Conservation (phyloP, 345 rosid genomes). For the Euphorbia pulcherrima region DNA sequence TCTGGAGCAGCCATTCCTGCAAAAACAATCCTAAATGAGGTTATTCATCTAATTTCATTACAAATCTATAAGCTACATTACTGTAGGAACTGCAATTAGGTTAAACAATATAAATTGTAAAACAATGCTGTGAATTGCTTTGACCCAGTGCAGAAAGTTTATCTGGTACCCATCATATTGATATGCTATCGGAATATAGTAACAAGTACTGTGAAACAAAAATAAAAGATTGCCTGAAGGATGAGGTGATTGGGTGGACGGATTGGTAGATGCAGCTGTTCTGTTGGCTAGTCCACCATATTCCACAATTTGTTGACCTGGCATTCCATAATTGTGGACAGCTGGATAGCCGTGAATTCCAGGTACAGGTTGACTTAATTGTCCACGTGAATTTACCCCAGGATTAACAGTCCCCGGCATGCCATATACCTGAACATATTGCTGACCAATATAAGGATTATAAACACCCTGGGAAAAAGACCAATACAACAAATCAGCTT, state of each 20-base stretch:
- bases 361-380: slow-evolving; percentile 58
- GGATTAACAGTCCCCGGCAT: slow-evolving; percentile 60
- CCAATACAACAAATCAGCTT: too few species aligned
- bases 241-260: slow-evolving; percentile 66
- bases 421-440: slow-evolving; percentile 79
- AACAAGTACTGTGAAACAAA: background rate
- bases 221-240: slow-evolving; percentile 46
- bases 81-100: too few species aligned
- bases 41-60: background rate
- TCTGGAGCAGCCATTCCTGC: slow-evolving; percentile 47
- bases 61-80: too few species aligned
- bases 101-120: too few species aligned
- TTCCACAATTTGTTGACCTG: slow-evolving; percentile 69
- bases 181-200: too few species aligned
- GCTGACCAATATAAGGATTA: slow-evolving; percentile 72
- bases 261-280: slow-evolving; percentile 55
- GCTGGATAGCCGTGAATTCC: slow-evolving; percentile 66
- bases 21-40: slow-evolving; percentile 6
- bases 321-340: slow-evolving; percentile 65
- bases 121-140: too few species aligned
- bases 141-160: too few species aligned
- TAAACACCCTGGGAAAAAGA: slow-evolving; percentile 60
- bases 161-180: too few species aligned
- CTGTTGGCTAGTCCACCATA: slow-evolving; percentile 57
- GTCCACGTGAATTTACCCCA: slow-evolving; percentile 52